Evolutionary conservation across 805 yeast species (phyloP), one percentile per base, ranked within the genome.

Genomic region (Starmera dryadoides): DNA sequence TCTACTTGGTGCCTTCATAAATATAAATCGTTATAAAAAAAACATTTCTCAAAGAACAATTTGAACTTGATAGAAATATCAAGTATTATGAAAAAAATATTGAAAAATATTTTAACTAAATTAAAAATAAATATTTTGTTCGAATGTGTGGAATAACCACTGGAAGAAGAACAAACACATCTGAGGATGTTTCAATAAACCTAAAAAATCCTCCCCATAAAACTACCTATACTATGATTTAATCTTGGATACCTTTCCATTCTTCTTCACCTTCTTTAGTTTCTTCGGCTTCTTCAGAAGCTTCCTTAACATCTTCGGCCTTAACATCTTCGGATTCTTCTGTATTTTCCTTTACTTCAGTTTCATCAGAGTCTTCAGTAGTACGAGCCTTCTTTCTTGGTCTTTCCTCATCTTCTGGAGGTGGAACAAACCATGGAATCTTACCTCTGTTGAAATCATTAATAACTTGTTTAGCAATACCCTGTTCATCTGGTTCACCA

Each of bases 401-500:
- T 49, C 58, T 55, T 35, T 54, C 81, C 42, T 66, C 80, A 33
- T 79, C 85, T 49, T 80, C 75, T 32, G 98, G 97, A 22, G 98
- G 98, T 21, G 93, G 79, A 25, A 86, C 86, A 59, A 91, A 91
- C 98, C 98, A 91, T 19, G 98, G 98, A 40, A 91, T 91, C 56
- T 87, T 86, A 45, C 98, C 98, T 63, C 98, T 77, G 64, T 88
- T 91, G 71, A 91, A 91, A 61, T 91, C 98, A 52, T 87, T 87
- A 60, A 91, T 74, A 23, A 91, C 82, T 55, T 82, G 81, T 62
- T 88, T 91, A 30, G 98, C 80, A 41, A 91, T 87, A 53, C 96
- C 94, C 48, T 81, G 71, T 63, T 91, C 97, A 61, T 91, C 98
- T 1, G 98, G 95, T 64, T 93, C 98, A 48, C 97, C 98, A 43